Conservation (phyloP, 306 rosid genomes). For the Gynostemma pentaphyllum region DNA sequence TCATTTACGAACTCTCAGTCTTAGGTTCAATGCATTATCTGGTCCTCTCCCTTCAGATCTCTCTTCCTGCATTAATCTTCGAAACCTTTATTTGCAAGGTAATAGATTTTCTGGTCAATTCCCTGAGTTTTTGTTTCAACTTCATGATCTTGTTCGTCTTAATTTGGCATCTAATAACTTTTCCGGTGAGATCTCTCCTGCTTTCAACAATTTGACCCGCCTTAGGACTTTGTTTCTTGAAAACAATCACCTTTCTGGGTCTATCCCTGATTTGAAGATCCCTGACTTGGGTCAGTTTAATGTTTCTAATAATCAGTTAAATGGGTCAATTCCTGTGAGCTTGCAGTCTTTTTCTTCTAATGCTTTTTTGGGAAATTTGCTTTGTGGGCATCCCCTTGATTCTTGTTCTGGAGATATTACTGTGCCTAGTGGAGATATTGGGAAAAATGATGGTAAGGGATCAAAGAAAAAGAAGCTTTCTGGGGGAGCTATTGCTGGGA, state of each 20-base stretch:
- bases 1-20: conserved; percentile 30
- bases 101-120: conserved; percentile 28
- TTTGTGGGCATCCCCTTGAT: conserved; percentile 29
- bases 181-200: conserved; percentile 33
- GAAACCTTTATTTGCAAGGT: conserved; percentile 41
- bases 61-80: conserved; percentile 24
- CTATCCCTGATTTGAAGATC: conserved; percentile 24
- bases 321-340: conserved; percentile 27
- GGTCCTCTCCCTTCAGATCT: conserved; percentile 43
- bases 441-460: neutral
- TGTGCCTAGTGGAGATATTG: neutral
- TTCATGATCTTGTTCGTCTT: conserved; percentile 28
- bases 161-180: conserved; percentile 36
- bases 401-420: conserved; percentile 21
- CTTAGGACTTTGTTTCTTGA: conserved; percentile 25
- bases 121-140: conserved; percentile 20
- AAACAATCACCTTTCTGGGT: conserved; percentile 26
- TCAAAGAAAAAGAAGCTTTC: conserved; percentile 19
- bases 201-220: conserved; percentile 28
- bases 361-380: conserved; percentile 22
- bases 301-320: conserved; percentile 28
- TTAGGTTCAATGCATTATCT: conserved; percentile 32
- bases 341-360: conserved; percentile 16
- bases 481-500: conserved; percentile 36
- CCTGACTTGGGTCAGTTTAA: conserved; percentile 26